Conservation (phyloP, 495 filamentous ascomycete species). For the Glonium stellatum region DNA sequence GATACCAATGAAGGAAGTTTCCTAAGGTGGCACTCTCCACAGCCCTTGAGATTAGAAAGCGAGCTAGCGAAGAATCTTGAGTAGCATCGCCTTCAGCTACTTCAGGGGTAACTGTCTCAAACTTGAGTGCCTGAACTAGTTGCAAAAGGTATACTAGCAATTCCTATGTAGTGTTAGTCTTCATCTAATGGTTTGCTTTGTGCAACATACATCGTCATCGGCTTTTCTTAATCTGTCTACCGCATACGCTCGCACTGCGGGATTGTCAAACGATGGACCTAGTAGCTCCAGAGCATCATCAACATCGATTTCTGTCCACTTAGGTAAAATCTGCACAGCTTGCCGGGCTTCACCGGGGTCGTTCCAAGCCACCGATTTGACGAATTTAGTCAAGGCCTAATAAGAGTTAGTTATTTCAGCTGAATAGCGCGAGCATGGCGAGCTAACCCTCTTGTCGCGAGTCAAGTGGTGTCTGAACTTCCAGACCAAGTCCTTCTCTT, state of each 20-base stretch:
- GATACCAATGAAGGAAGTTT: conserved; percentile 95
- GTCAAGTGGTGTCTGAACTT: conserved; percentile 91
- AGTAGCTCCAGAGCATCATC: conserved; percentile 94
- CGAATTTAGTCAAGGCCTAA: conserved; percentile 83
- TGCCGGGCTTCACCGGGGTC: conserved; percentile 80
- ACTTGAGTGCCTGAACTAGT: conserved; percentile 93
- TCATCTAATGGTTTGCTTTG: neutral
- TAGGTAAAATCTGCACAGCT: conserved; percentile 79
- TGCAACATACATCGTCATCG: conserved; percentile 59
- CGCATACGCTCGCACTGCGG: conserved; percentile 81
- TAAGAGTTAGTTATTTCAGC: neutral
- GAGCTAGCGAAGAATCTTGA: conserved; percentile 79
- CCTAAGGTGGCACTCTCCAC: conserved; percentile 80
- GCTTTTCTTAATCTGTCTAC: conserved; percentile 86
- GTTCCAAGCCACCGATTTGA: conserved; percentile 92
- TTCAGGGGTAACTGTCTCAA: conserved; percentile 63
- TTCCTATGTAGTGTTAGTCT: conserved; percentile 41
- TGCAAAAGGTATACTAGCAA: conserved; percentile 88
- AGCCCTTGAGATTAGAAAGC: conserved; percentile 81
- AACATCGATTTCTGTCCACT: conserved; percentile 96
- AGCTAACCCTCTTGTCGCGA: conserved; percentile 65
- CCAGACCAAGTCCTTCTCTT: conserved; percentile 96
- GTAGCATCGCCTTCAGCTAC: conserved; percentile 52
- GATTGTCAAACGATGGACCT: conserved; percentile 84
- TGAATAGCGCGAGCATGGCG: neutral